phyloP scores from a whole-genome alignment of 805 yeast genomes.

The Kodamaea sagamina region DNA sequence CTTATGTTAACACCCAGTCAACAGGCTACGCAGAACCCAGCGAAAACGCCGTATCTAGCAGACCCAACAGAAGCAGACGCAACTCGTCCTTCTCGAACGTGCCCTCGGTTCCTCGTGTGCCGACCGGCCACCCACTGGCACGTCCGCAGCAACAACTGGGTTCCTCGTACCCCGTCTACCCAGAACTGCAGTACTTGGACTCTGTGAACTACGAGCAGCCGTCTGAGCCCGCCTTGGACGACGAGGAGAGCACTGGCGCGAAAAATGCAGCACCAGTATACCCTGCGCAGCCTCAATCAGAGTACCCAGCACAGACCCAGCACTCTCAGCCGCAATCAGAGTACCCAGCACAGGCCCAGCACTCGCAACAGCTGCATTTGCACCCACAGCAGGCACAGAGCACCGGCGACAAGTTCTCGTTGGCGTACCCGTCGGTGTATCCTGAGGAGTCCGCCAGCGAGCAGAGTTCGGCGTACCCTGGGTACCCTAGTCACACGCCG shows the following conservation, averaged over 20 bases:
- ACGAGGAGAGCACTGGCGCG: slow-evolving; percentile 9
- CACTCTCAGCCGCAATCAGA: neutral
- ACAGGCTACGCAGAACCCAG: no score
- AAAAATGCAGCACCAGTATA: no score
- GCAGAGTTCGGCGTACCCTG: slow-evolving; percentile 9
- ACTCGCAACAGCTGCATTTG: no score
- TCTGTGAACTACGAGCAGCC: slow-evolving; percentile 12
- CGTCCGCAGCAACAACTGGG: neutral
- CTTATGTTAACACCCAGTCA: neutral
- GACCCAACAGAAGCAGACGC: no score
- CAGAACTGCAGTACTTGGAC: neutral
- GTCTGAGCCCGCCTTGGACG: slow-evolving; percentile 16
- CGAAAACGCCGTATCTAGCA: no score
- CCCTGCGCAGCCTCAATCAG: slow-evolving; percentile 1
- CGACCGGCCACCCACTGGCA: neutral
- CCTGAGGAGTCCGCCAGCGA: slow-evolving; percentile 3
- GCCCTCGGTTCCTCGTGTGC: slow-evolving; percentile 4
- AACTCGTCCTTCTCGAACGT: neutral
- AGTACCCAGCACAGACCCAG: neutral
- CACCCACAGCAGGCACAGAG: neutral
- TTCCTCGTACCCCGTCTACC: neutral
- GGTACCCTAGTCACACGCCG: slow-evolving; percentile 5
- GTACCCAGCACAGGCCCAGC: slow-evolving; percentile 1
- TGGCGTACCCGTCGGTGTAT: neutral
- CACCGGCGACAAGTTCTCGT: neutral